A percentile compares a stretch with the other conserved stretches of the same genome.
phyloP scores from a whole-genome alignment of 768 basidiomycete genomes.

The Xerocomellus amylosporus region DNA sequence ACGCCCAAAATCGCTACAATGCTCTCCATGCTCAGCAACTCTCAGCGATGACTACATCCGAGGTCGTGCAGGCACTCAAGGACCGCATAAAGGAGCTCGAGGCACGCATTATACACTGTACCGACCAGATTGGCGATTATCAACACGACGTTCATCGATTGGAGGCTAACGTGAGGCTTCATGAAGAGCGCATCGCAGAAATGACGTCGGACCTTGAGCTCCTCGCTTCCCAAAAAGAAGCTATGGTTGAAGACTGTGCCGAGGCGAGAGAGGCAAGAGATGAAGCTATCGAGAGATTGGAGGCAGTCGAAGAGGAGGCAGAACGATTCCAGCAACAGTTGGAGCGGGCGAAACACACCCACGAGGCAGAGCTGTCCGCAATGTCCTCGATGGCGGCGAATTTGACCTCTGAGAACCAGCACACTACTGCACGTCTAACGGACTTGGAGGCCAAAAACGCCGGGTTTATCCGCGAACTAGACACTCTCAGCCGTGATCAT shows the following conservation, averaged over 20 bases:
- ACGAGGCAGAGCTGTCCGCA: slow-evolving; percentile 36
- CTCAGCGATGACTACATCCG: slow-evolving; percentile 55
- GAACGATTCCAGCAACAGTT: slow-evolving; percentile 42
- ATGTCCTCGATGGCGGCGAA: slow-evolving; percentile 40
- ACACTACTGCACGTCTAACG: slow-evolving; percentile 15
- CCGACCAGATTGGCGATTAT: slow-evolving; percentile 72
- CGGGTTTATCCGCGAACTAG: slow-evolving; percentile 13
- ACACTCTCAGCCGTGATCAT: slow-evolving; percentile 8
- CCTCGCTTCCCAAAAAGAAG: slow-evolving; percentile 62
- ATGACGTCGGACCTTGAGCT: slow-evolving; percentile 69
- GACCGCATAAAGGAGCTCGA: slow-evolving; percentile 71
- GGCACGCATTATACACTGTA: slow-evolving; percentile 57
- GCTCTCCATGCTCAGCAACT: slow-evolving; percentile 66
- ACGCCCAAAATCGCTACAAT: slow-evolving; percentile 60
- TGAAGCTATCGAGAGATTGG: slow-evolving; percentile 52
- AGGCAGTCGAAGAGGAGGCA: slow-evolving; percentile 60
- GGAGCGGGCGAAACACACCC: slow-evolving; percentile 19
- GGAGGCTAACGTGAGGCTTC: slow-evolving; percentile 69
- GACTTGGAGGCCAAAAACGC: slow-evolving; percentile 18
- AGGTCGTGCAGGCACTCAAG: slow-evolving; percentile 53
- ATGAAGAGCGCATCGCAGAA: slow-evolving; percentile 72
- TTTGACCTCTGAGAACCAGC: slow-evolving; percentile 34
- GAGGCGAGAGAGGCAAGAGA: slow-evolving; percentile 74
- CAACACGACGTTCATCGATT: slow-evolving; percentile 77
- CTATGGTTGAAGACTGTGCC: slow-evolving; percentile 84